Percentiles rank a stretch among this genome's conserved stretches.
phyloP scores from a whole-genome alignment of 1,284 basidiomycete species.

The Heliocybe sulcata region DNA sequence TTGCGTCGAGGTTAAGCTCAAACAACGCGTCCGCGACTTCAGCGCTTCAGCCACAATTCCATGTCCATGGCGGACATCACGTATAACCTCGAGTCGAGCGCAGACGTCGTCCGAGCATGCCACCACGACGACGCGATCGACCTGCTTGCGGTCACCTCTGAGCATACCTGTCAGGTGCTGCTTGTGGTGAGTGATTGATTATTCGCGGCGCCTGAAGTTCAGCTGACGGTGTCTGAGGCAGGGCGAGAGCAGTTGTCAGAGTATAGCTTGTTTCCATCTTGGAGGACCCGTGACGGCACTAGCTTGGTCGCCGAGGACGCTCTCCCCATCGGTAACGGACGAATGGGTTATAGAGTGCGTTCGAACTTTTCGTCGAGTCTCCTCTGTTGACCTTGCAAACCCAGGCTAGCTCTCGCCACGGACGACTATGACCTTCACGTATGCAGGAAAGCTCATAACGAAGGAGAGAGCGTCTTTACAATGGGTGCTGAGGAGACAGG shows the following conservation, averaged over 20 bases:
- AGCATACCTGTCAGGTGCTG: slow-evolving; percentile 63
- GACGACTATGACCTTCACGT: slow-evolving; percentile 64
- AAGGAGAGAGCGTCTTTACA: slow-evolving; percentile 47
- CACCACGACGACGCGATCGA: slow-evolving; percentile 56
- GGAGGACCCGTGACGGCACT: slow-evolving; percentile 66
- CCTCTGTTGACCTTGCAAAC: not conserved
- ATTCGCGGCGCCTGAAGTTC: slow-evolving; percentile 5
- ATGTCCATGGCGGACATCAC: slow-evolving; percentile 43
- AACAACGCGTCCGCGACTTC: slow-evolving; percentile 8
- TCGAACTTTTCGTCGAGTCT: slow-evolving; percentile 1
- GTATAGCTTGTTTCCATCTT: slow-evolving; percentile 64
- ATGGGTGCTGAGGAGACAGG: slow-evolving; percentile 75
- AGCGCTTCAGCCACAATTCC: not conserved
- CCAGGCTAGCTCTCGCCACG: slow-evolving; percentile 59
- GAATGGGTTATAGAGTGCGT: slow-evolving; percentile 68
- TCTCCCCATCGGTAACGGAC: slow-evolving; percentile 57
- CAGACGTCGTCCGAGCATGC: slow-evolving; percentile 57
- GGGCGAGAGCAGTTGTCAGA: slow-evolving; percentile 27
- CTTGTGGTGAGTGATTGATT: slow-evolving; percentile 40
- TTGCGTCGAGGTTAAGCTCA: slow-evolving; percentile 8
- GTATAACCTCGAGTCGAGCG: slow-evolving; percentile 47
- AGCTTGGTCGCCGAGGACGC: slow-evolving; percentile 67
- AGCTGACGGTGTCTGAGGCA: slow-evolving; percentile 8
- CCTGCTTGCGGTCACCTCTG: slow-evolving; percentile 63
- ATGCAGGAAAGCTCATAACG: slow-evolving; percentile 45